Evolutionary conservation across 352 stramenopile genomes (phyloP).

Genomic region (Globisporangium radiosum): DNA sequence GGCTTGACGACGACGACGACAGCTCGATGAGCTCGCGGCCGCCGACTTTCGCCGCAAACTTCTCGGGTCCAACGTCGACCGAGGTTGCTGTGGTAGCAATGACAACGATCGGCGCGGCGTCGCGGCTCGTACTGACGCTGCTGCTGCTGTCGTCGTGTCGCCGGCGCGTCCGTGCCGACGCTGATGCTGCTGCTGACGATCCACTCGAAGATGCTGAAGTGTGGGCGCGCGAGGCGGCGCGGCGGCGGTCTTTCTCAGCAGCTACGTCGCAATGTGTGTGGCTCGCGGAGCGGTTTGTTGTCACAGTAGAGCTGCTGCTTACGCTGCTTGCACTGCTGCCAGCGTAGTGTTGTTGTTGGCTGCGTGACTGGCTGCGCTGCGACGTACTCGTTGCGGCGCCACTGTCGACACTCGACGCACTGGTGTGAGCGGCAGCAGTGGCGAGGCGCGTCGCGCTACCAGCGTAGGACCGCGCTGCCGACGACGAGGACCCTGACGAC

Average conservation of each 20-base stretch:
- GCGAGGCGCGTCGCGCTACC: slow-evolving; percentile 5
- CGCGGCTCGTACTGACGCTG: slow-evolving; percentile 5
- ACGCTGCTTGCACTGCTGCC: slow-evolving; percentile 13
- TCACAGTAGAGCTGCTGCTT: slow-evolving; percentile 12
- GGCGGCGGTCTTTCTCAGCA: slow-evolving; percentile 8
- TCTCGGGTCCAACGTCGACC: slow-evolving; percentile 30
- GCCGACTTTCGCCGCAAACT: slow-evolving; percentile 35
- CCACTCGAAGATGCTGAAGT: slow-evolving; percentile 6
- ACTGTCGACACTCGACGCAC: neutral
- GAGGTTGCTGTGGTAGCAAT: neutral
- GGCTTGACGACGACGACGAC: slow-evolving; percentile 39
- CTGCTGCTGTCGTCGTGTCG: slow-evolving; percentile 3
- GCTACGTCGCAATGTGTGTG: neutral
- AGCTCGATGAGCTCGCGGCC: slow-evolving; percentile 19
- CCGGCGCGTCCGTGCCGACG: neutral
- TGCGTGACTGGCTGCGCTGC: slow-evolving; percentile 2
- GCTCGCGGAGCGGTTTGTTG: slow-evolving; percentile 8
- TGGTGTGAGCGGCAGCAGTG: neutral
- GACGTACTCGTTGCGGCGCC: slow-evolving; percentile 1
- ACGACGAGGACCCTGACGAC: neutral
- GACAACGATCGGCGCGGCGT: neutral
- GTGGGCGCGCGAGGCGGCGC: slow-evolving; percentile 7
- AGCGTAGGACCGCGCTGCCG: neutral
- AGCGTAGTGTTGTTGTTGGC: neutral
- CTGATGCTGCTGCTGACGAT: neutral